Percentiles rank a stretch among this genome's conserved stretches.
These are phyloP conservation scores for Mycena olivaceomarginata DNA, from an alignment of 768 basidiomycete species.

Conservation along the genomic window DNA sequence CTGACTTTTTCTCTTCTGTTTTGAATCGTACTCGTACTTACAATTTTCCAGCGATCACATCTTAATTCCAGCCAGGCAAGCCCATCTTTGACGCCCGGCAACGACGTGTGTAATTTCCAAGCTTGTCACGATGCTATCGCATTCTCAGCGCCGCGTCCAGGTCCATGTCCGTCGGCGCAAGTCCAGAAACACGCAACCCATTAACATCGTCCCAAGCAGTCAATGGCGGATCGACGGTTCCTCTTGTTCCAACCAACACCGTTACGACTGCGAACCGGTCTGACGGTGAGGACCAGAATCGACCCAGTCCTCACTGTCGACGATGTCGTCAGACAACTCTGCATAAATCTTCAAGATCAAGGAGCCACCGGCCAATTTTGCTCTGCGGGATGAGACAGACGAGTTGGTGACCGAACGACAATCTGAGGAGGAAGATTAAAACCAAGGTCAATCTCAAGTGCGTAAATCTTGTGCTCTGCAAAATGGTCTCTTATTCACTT, in stretches of 20 bases:
- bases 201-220: conserved; percentile 54
- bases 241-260: conserved; percentile 88
- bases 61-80: conserved; percentile 17
- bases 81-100: conserved; percentile 15
- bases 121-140: conserved; percentile 18
- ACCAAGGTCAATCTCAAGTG: conserved; percentile 88
- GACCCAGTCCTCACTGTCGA: conserved; percentile 90
- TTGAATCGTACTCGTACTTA: not conserved
- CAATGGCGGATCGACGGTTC: conserved; percentile 65
- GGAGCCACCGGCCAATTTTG: conserved; percentile 83
- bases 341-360: conserved; percentile 89
- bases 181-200: conserved; percentile 55
- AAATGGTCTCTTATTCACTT: conserved; percentile 22
- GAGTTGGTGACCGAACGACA: conserved; percentile 93
- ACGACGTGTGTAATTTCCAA: conserved; percentile 23
- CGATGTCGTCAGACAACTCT: conserved; percentile 90
- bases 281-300: conserved; percentile 88
- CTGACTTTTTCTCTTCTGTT: conserved; percentile 58
- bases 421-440: conserved; percentile 88
- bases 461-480: conserved; percentile 44
- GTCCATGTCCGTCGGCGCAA: conserved; percentile 55
- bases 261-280: conserved; percentile 87
- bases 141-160: conserved; percentile 23
- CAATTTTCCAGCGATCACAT: not conserved
- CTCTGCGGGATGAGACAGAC: conserved; percentile 88